Percentiles rank a stretch among this genome's conserved stretches.
These are phyloP conservation scores for Sugiyamaella paludigena DNA, from an alignment of 1,139 yeast genomes.

Conservation along the genomic window DNA sequence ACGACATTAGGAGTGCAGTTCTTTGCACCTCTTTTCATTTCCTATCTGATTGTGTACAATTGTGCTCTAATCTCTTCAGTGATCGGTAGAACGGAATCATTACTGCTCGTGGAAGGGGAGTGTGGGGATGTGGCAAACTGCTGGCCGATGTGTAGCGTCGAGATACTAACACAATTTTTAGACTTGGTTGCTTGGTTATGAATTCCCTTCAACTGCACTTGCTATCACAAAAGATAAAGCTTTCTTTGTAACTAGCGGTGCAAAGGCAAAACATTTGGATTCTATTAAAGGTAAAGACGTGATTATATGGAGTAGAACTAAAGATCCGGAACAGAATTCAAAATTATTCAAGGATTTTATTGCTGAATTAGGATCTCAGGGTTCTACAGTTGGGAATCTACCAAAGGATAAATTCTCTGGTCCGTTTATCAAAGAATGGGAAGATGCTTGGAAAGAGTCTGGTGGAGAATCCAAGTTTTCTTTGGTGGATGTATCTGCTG, in stretches of 20 bases:
- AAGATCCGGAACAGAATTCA: slow-evolving; percentile 75
- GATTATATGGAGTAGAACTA: slow-evolving; percentile 73
- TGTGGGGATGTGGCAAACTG: too few species aligned
- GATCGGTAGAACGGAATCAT: neutral
- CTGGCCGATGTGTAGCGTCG: too few species aligned
- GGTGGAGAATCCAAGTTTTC: slow-evolving; percentile 39
- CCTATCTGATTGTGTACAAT: neutral
- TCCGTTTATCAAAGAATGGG: slow-evolving; percentile 74
- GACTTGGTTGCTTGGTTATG: slow-evolving; percentile 91
- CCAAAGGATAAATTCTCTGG: slow-evolving; percentile 78
- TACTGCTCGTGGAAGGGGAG: too few species aligned
- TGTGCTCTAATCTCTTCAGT: neutral
- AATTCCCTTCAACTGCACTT: slow-evolving; percentile 86
- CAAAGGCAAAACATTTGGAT: slow-evolving; percentile 79
- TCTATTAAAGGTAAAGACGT: slow-evolving; percentile 54
- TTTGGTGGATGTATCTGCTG: slow-evolving; percentile 56
- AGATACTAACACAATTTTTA: slow-evolving; percentile 8
- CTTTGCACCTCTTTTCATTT: neutral
- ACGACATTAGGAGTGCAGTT: neutral
- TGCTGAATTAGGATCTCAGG: slow-evolving; percentile 47
- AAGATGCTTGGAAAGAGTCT: slow-evolving; percentile 34
- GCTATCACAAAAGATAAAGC: slow-evolving; percentile 61
- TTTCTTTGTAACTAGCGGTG: slow-evolving; percentile 72
- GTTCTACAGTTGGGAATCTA: slow-evolving; percentile 59
- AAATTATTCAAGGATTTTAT: slow-evolving; percentile 62